phyloP scores from a whole-genome alignment of 2,329 filamentous ascomycete genomes.

The Aspergillus melleus region DNA sequence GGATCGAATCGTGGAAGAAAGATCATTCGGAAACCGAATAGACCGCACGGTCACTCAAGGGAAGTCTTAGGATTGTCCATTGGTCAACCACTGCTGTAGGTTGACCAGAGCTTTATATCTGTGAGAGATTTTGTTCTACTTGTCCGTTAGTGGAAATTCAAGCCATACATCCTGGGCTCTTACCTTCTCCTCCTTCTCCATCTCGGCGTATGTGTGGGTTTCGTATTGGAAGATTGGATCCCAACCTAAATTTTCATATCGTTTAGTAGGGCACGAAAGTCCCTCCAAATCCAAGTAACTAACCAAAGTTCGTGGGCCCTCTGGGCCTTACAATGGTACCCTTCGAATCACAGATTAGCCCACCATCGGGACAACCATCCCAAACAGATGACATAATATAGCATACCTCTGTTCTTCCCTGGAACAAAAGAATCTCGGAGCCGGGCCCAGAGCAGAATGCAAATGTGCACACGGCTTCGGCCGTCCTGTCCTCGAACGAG shows the following conservation, averaged over 20 bases:
- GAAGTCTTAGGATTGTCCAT: constrained; percentile 26
- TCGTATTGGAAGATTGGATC: constrained; percentile 95
- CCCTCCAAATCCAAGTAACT: constrained; percentile 28
- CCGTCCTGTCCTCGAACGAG: constrained; percentile 86
- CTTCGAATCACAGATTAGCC: constrained; percentile 32
- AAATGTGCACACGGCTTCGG: constrained; percentile 94
- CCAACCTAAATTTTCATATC: constrained; percentile 65
- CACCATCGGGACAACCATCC: neutral
- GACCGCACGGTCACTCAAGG: neutral
- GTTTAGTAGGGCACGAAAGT: constrained; percentile 12
- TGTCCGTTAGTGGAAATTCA: constrained; percentile 17
- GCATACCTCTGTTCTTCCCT: constrained; percentile 78
- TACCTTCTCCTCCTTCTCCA: constrained; percentile 90
- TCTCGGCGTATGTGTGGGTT: constrained; percentile 91
- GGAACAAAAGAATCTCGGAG: constrained; percentile 81
- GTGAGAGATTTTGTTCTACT: constrained; percentile 83
- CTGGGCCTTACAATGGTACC: constrained; percentile 82
- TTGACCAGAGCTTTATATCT: constrained; percentile 84
- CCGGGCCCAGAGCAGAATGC: constrained; percentile 86
- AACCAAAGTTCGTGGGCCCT: constrained; percentile 81
- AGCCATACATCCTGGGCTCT: neutral
- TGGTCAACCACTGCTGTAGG: constrained; percentile 76
- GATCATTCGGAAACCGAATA: constrained; percentile 27
- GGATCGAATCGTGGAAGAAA: constrained; percentile 81
- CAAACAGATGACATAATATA: neutral